A percentile compares a stretch with the other conserved stretches of the same genome.
These are phyloP conservation scores for Kwoniella sp. DNA, from an alignment of 768 basidiomycete genomes.

Conservation along the genomic window DNA sequence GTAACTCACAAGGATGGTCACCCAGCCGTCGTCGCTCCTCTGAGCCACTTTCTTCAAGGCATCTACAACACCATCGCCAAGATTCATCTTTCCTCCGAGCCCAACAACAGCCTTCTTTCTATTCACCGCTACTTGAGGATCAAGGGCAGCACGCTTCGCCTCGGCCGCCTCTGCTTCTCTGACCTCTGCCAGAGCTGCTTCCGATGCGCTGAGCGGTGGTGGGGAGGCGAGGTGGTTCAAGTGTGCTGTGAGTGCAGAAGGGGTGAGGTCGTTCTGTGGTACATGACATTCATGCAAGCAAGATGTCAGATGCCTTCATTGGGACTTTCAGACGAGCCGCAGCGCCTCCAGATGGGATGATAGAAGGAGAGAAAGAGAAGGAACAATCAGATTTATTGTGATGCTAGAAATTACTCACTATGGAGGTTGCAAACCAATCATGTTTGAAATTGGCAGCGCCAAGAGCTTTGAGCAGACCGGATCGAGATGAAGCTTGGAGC, in stretches of 20 bases:
- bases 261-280: conserved; percentile 57
- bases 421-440: conserved; percentile 54
- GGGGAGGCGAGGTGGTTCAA: conserved; percentile 71
- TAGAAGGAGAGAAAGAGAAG: background rate
- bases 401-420: conserved; percentile 31
- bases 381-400: no score
- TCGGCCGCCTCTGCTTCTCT: conserved; percentile 72
- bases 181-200: conserved; percentile 78
- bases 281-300: conserved; percentile 1
- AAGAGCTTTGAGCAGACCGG: conserved; percentile 50
- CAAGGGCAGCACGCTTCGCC: conserved; percentile 46
- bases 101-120: conserved; percentile 40
- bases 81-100: conserved; percentile 67
- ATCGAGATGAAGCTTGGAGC: conserved; percentile 53
- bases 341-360: background rate
- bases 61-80: conserved; percentile 68
- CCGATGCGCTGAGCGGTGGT: conserved; percentile 77
- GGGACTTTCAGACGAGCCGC: no score
- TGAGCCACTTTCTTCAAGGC: conserved; percentile 67
- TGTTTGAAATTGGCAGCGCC: conserved; percentile 53
- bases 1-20: conserved; percentile 68
- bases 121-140: conserved; percentile 41
- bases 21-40: conserved; percentile 59
- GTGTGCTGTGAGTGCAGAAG: conserved; percentile 70
- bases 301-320: no score